These are phyloP conservation scores for Escovopsis sp. DNA, from an alignment of 2,329 filamentous ascomycete species.

Conservation along the genomic window DNA sequence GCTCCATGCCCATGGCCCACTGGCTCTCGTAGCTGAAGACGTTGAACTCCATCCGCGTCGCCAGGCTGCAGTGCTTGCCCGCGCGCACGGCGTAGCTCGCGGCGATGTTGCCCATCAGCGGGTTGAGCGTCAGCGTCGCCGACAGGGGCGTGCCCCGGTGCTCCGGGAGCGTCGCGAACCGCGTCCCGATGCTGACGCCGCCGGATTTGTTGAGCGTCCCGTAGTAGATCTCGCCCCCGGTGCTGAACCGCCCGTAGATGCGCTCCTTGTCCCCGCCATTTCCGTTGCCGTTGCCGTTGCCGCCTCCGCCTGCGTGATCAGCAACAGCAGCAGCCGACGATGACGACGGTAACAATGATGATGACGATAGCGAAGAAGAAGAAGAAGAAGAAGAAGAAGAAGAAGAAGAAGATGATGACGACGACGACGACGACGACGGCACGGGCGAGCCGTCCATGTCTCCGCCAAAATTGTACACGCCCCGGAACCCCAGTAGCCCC, in stretches of 20 bases:
- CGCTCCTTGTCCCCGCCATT: constrained; percentile 35
- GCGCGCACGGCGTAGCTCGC: constrained; percentile 87
- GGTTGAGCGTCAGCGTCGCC: constrained; percentile 84
- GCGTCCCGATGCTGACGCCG: constrained; percentile 73
- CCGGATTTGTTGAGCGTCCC: constrained; percentile 88
- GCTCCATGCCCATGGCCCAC: constrained; percentile 78
- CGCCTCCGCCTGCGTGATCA: constrained; percentile 7
- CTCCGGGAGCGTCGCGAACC: constrained; percentile 75
- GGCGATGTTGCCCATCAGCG: constrained; percentile 84
- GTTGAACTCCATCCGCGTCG: constrained; percentile 90
- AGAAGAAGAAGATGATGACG: no score
- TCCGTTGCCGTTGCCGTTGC: constrained; percentile 18
- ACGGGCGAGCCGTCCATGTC: constrained; percentile 30
- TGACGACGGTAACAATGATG: no score
- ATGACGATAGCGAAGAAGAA: no score
- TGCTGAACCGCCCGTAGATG: constrained; percentile 71
- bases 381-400: no score
- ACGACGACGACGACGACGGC: neutral
- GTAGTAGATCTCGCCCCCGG: constrained; percentile 89
- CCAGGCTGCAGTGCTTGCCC: constrained; percentile 67
- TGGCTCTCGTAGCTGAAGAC: constrained; percentile 97
- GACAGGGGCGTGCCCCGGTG: constrained; percentile 82
- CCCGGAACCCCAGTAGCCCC: constrained; percentile 71
- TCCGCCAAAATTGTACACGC: constrained; percentile 86
- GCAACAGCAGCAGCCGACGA: no score